Evolutionary conservation across 2,329 filamentous ascomycete genomes (phyloP), one percentile per base, ranked within the genome.

Genomic region (Botrytis byssoidea): DNA sequence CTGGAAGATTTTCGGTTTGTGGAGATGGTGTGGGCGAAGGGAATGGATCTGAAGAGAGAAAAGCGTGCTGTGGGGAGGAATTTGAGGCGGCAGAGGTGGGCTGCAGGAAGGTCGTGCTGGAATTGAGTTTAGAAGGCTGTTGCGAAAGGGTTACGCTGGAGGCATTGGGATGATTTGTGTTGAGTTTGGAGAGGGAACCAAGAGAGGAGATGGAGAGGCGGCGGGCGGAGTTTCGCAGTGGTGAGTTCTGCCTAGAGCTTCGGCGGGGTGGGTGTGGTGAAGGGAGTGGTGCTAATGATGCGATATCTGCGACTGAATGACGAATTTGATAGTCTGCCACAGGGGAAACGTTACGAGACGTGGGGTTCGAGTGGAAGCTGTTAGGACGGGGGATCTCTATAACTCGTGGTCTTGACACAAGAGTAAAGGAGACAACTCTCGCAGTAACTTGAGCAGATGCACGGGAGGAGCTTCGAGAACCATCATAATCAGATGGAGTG

Each of bases 391-490:
- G 74, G 89, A 84, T 20, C 46, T 75, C 60, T 44, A 75, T 60
- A 2, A 91, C 84, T 64, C 85, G 87, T 7, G 89, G 89, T 82
- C 88, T 90, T 74, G 88, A 88, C 4, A 86, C 84, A 74, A 86
- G 89, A 73, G 89, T 83, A 57, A 91, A 88, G 0, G 88, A 88
- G 20, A 91, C 87, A 2, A 86, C 83, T 70, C 87, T 85, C 12
- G 89, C 89, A 8, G 86, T 90, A 76, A 86, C 86, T 80, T 89
- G 85, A 76, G 86, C 85, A 78, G 79, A 80, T 70, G 71, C 77
- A 59, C 77, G 77, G 69, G 70, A 78, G 37, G 77, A 77, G 68
- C 77, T 70, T 9, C 77, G 78, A 16, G 76, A 68, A 8, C 76
- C 77, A 55, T 81, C 77, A 69, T 84, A 84, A 74, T 81, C 84